phyloP scores from a whole-genome alignment of 768 basidiomycete genomes.

The Wakefieldia striispora region DNA sequence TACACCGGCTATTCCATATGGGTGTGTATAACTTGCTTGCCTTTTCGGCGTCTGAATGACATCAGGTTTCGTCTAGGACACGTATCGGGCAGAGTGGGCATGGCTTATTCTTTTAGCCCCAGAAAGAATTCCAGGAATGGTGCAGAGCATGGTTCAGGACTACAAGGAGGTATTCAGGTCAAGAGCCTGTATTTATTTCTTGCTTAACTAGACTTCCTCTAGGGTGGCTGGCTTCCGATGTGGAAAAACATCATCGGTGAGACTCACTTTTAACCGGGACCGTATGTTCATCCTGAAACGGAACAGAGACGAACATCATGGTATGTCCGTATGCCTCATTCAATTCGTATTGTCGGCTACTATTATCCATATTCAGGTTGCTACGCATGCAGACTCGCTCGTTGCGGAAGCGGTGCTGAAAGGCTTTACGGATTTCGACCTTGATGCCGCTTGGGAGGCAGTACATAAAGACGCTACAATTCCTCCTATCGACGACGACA shows the following conservation, averaged over 20 bases:
- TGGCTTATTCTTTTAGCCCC: constrained; percentile 77
- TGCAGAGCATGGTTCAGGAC: constrained; percentile 78
- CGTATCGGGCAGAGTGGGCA: constrained; percentile 75
- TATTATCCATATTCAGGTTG: constrained; percentile 44
- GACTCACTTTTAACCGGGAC: constrained; percentile 3
- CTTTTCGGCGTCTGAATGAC: background rate
- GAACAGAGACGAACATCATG: constrained; percentile 79
- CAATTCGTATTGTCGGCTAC: background rate
- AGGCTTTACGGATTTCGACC: constrained; percentile 61
- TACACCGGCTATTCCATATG: constrained; percentile 83
- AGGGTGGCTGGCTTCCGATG: constrained; percentile 86
- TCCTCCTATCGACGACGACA: constrained; percentile 55
- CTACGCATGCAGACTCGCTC: constrained; percentile 77
- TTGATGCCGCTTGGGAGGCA: constrained; percentile 65
- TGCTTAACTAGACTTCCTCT: background rate
- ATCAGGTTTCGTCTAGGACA: constrained; percentile 51
- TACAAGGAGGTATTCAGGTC: constrained; percentile 51
- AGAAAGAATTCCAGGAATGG: constrained; percentile 72
- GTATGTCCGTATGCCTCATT: constrained; percentile 24
- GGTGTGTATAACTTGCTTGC: constrained; percentile 38
- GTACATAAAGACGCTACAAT: constrained; percentile 72
- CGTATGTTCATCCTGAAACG: background rate
- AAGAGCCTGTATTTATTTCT: background rate
- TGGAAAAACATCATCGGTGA: constrained; percentile 82
- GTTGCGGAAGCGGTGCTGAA: constrained; percentile 71